Base-by-base conservation (phyloP, 1,284 basidiomycete genomes). In the Abortiporus biennis region DNA sequence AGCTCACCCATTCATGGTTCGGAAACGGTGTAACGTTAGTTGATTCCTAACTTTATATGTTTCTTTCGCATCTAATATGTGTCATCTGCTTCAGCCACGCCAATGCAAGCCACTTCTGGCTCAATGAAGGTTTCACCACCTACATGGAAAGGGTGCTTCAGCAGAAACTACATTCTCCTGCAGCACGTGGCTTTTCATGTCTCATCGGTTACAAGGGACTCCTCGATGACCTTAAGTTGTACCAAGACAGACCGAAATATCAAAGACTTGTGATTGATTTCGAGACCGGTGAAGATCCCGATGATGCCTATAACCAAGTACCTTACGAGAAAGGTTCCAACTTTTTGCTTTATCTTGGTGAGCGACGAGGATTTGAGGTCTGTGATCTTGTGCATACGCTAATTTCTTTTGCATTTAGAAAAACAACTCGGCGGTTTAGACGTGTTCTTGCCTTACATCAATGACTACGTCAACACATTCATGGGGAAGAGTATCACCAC, bases 111-210 rank as follows among this genome's bases (percentile, higher is more conserved):
- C 85, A 90, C 60, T 94, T 94, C 69, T 95, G 91, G 91, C 76
- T 94, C 38, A 94, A 93, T 61, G 91, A 93, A 64, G 80, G 92
- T 25, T 96, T 90, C 85, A 96, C 93, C 24, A 94, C 91, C 1
- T 97, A 94, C 59, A 84, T 92, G 38, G 95, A 99, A 63, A 80
- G 93, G 17, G 68, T 96, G 6, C 71, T 96, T 27, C 80, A 86
- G 31, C 71, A 85, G 51, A 68, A 73, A 39, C 67, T 95, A 1
- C 81, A 94, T 57, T 78, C 84, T 0, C 78, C 88, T 13, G 80
- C 84, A 0, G 80, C 89, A 45, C 84, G 95, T 25, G 90, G 82
- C 11, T 92, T 93, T 40, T 35, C 43, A 12, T 92, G 72, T 61
- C 67, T 89, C 47, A 84, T 89, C 48, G 92, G 92, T 17, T 64